These are phyloP conservation scores for Magnusiomyces paraingens DNA, from an alignment of 1,139 yeast species.

Conservation along the genomic window DNA sequence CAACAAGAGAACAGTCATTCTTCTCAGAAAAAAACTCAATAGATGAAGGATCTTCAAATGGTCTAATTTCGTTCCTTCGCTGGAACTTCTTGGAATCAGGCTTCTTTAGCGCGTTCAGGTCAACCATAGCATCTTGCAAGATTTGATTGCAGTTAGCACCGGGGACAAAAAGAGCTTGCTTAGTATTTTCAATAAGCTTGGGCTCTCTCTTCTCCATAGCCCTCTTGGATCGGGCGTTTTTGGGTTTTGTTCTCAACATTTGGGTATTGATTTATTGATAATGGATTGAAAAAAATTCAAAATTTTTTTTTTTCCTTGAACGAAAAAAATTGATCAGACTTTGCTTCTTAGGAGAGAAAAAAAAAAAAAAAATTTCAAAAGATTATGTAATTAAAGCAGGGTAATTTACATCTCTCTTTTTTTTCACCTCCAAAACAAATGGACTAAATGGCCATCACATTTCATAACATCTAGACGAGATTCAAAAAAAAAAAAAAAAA, in stretches of 20 bases:
- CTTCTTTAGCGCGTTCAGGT: conserved; percentile 83
- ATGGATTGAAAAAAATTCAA: conserved; percentile 2
- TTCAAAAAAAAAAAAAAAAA: too few species aligned
- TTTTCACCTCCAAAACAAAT: neutral
- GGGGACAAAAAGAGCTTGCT: conserved; percentile 85
- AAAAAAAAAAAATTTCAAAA: conserved; percentile 2
- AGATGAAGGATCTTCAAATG: conserved; percentile 85
- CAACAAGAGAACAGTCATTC: conserved; percentile 82
- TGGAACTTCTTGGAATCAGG: conserved; percentile 84
- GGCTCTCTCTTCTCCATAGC: conserved; percentile 87
- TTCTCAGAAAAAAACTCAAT: conserved; percentile 91
- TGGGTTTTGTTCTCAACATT: conserved; percentile 50
- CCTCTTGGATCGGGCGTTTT: conserved; percentile 93
- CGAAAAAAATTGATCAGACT: conserved; percentile 11
- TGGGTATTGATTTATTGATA: neutral
- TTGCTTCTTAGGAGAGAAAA: conserved; percentile 4
- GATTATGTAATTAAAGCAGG: conserved; percentile 1
- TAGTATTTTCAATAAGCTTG: conserved; percentile 82
- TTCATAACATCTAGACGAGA: too few species aligned
- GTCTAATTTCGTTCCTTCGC: conserved; percentile 82
- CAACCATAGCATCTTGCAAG: conserved; percentile 85
- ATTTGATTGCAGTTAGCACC: conserved; percentile 77
- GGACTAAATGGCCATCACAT: too few species aligned
- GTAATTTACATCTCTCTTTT: neutral
- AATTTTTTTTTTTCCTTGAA: conserved; percentile 2